Evolutionary conservation across 2,329 filamentous ascomycete genomes (phyloP).

Genomic region (Alternaria panax): DNA sequence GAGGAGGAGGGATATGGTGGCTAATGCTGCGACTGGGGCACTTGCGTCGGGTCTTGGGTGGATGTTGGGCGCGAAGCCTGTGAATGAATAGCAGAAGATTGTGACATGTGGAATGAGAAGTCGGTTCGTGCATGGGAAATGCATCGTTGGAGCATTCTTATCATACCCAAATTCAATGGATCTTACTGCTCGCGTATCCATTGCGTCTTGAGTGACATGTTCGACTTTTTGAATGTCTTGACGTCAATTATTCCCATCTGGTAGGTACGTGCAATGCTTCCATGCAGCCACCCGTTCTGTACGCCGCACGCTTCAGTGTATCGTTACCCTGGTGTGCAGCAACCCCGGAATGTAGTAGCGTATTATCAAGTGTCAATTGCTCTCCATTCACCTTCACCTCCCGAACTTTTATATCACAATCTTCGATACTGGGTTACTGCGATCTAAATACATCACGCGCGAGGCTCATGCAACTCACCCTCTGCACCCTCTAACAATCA

Average conservation of each 20-base stretch:
- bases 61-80: conserved; percentile 62
- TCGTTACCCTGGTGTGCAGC: background rate
- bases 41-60: conserved; percentile 69
- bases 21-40: conserved; percentile 68
- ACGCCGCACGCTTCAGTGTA: background rate
- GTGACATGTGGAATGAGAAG: background rate
- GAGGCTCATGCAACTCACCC: background rate
- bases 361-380: too few relatives aligned
- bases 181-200: background rate
- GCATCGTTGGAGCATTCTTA: background rate
- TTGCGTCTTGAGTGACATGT: background rate
- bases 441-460: background rate
- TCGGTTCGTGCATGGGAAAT: too few relatives aligned
- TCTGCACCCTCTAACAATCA: background rate
- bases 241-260: background rate
- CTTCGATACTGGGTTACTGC: background rate
- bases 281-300: background rate
- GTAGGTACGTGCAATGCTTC: background rate
- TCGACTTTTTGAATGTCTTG: background rate
- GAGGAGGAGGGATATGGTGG: conserved; percentile 76
- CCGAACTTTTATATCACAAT: too few relatives aligned
- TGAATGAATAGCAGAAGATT: conserved; percentile 24
- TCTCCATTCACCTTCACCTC: too few relatives aligned
- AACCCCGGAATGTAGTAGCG: background rate
- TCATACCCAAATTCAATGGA: background rate